These are phyloP conservation scores for Whalleya microplaca DNA, from an alignment of 2,329 filamentous ascomycete species.

Conservation along the genomic window DNA sequence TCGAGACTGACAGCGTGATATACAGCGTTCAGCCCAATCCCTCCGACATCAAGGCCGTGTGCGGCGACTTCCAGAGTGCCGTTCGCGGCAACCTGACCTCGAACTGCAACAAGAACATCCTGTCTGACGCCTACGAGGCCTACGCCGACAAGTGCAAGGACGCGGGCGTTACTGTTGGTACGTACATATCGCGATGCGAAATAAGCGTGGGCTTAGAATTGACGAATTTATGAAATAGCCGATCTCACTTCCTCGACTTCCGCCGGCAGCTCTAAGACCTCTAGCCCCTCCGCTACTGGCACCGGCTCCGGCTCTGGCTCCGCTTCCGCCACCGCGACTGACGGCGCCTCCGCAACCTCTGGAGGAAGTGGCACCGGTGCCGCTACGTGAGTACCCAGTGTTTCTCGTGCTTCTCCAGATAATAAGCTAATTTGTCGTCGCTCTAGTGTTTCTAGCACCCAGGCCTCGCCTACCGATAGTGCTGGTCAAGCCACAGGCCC, in stretches of 20 bases:
- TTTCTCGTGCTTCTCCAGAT: not conserved
- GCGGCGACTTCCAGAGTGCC: conserved; percentile 37
- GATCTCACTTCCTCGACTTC: conserved; percentile 20
- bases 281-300: conserved; percentile 17
- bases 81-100: conserved; percentile 26
- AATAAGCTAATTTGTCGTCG: conserved; percentile 8
- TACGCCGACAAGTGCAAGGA: conserved; percentile 29
- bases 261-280: conserved; percentile 17
- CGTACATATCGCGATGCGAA: not conserved
- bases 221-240: conserved; percentile 1
- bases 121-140: conserved; percentile 24
- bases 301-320: conserved; percentile 5
- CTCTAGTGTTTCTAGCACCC: conserved; percentile 14
- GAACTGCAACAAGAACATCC: conserved; percentile 18
- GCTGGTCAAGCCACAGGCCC: conserved; percentile 22
- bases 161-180: conserved; percentile 23
- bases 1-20: conserved; percentile 1
- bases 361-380: conserved; percentile 10
- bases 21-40: conserved; percentile 25
- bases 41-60: conserved; percentile 34
- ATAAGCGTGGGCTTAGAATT: too few relatives aligned
- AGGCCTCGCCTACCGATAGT: conserved; percentile 11
- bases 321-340: conserved; percentile 11
- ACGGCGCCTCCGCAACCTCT: conserved; percentile 4
- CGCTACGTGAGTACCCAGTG: conserved; percentile 18